Percentiles rank a stretch among this genome's conserved stretches.
Evolutionary conservation across 352 stramenopile genomes (phyloP).

Genomic region (Phytopythium sindhum): DNA sequence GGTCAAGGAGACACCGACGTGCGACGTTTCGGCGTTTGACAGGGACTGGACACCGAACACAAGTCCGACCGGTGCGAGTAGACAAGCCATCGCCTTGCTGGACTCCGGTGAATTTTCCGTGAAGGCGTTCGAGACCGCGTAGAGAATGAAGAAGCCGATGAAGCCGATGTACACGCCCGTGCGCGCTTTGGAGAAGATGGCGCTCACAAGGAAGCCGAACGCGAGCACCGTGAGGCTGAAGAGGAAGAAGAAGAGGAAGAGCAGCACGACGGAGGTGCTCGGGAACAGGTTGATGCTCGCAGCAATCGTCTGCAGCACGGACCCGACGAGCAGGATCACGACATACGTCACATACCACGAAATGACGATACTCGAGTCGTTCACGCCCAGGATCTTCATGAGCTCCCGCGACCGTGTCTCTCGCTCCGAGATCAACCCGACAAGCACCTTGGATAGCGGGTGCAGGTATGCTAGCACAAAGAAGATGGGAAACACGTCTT

Average conservation of each 20-base stretch:
- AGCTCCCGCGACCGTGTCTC: conserved; percentile 85
- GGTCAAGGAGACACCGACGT: conserved; percentile 40
- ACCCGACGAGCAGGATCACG: conserved; percentile 66
- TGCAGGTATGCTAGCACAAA: conserved; percentile 90
- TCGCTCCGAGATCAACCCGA: conserved; percentile 87
- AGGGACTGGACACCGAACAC: conserved; percentile 56
- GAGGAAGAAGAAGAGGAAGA: conserved; percentile 79
- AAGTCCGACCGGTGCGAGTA: conserved; percentile 62
- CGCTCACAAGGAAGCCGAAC: conserved; percentile 60
- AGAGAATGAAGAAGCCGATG: conserved; percentile 84
- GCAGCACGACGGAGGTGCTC: conserved; percentile 40
- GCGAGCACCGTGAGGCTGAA: conserved; percentile 47
- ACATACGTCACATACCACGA: conserved; percentile 88
- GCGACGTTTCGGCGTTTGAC: conserved; percentile 38
- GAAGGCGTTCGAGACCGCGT: conserved; percentile 56
- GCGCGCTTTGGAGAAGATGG: conserved; percentile 71
- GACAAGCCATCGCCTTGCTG: conserved; percentile 43
- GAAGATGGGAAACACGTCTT: conserved; percentile 72
- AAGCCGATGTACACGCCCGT: conserved; percentile 64
- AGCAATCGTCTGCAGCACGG: conserved; percentile 47
- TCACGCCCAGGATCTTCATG: conserved; percentile 91
- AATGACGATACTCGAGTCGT: conserved; percentile 53
- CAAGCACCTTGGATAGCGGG: conserved; percentile 76
- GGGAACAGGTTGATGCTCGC: conserved; percentile 40
- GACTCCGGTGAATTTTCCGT: conserved; percentile 15